Percentiles rank a stretch among this genome's conserved stretches.
phyloP scores from a whole-genome alignment of 345 rosid genomes.

The Brassica napus region Da-Ae NC_063444.1:22945501-22946000 shows the following conservation, averaged over 20 bases:
- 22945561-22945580: not conserved
- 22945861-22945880: not conserved
- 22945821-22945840: conserved; percentile 50
- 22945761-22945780: conserved; percentile 84
- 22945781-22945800: conserved; percentile 56
- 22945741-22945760: conserved; percentile 88
- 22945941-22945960: conserved; percentile 55
- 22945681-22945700: not conserved
- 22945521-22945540: no score
- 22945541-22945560: not conserved
- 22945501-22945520: no score
- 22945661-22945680: not conserved
- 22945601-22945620: not conserved
- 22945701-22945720: conserved; percentile 64
- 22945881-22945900: not conserved
- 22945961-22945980: not conserved
- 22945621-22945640: not conserved
- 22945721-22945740: conserved; percentile 93
- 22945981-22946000: not conserved
- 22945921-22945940: conserved; percentile 85
- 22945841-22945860: conserved; percentile 12
- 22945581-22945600: not conserved
- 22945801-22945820: conserved; percentile 80
- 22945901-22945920: conserved; percentile 24
- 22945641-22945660: not conserved